phyloP scores from a whole-genome alignment of 106 monocot species.

The Triglochin maritima region DNA sequence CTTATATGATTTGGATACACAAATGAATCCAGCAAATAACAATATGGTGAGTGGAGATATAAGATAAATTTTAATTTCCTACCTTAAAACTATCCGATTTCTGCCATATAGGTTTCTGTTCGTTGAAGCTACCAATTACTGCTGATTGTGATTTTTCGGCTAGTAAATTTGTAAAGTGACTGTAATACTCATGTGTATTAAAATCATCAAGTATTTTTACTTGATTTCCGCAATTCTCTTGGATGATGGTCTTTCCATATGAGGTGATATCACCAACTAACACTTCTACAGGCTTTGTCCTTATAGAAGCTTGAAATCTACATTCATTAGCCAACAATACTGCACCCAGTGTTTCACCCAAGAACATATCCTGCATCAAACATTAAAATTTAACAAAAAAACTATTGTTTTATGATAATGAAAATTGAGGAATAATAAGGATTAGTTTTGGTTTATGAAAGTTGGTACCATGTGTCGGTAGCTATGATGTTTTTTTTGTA shows the following conservation, averaged over 20 bases:
- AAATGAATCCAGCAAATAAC: too few species aligned
- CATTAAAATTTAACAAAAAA: not conserved
- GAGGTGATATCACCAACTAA: conserved; percentile 9
- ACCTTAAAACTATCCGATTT: not conserved
- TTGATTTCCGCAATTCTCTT: conserved; percentile 18
- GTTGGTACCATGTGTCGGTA: conserved; percentile 54
- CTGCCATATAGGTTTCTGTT: conserved; percentile 52
- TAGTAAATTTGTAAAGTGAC: conserved; percentile 30
- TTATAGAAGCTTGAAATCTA: conserved; percentile 16
- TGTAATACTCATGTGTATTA: conserved; percentile 39
- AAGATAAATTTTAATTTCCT: not conserved
- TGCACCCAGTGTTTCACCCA: conserved; percentile 80
- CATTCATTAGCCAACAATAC: conserved; percentile 36
- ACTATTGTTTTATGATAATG: not conserved
- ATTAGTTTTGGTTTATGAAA: not conserved
- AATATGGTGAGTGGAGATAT: not conserved
- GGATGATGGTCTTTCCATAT: conserved; percentile 30
- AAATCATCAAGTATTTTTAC: conserved; percentile 38
- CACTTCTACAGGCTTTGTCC: conserved; percentile 20
- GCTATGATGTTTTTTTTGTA: conserved; percentile 26
- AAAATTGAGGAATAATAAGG: not conserved
- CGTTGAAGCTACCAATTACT: conserved; percentile 54
- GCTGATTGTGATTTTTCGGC: conserved; percentile 37
- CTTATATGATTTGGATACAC: too few species aligned
- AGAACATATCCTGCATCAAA: conserved; percentile 53